phyloP scores from a whole-genome alignment of 75 land plant genomes.

The Selaginella moellendorffii region DNA sequence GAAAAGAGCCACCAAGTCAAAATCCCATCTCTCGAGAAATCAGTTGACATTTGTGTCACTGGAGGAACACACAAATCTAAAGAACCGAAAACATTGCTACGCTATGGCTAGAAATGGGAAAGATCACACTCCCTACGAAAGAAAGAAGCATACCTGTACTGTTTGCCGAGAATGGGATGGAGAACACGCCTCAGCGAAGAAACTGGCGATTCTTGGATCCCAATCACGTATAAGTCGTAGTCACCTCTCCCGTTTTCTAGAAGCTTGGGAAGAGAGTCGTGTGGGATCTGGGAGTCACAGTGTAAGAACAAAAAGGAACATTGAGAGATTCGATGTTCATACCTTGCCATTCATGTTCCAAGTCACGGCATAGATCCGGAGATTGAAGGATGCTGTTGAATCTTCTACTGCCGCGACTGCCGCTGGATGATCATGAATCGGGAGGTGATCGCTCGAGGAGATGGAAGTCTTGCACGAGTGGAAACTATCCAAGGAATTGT shows the following conservation, averaged over 20 bases:
- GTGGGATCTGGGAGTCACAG: background rate
- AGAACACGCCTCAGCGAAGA: conserved; percentile 20
- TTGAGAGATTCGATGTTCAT: background rate
- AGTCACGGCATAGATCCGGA: conserved; percentile 45
- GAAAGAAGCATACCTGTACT: conserved; percentile 31
- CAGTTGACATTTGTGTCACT: too few species aligned
- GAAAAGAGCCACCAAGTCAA: background rate
- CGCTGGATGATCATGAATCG: too few species aligned
- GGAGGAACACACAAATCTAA: too few species aligned
- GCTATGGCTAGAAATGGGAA: too few species aligned
- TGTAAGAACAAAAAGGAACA: background rate
- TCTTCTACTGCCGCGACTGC: too few species aligned
- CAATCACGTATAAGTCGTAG: conserved; percentile 54
- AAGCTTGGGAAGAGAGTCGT: background rate
- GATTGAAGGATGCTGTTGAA: conserved; percentile 2
- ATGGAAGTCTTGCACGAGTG: too few species aligned
- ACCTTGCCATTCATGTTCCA: conserved; percentile 96
- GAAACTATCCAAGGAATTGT: too few species aligned
- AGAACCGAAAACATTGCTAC: too few species aligned
- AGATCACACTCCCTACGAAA: background rate
- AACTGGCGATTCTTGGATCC: conserved; percentile 65
- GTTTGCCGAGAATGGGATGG: conserved; percentile 24
- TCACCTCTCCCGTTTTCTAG: conserved; percentile 6
- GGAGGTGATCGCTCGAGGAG: too few species aligned
- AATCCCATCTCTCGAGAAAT: too few species aligned